Base-by-base conservation (phyloP, 208 protist genomes). In the Acanthamoeba triangularis region DNA sequence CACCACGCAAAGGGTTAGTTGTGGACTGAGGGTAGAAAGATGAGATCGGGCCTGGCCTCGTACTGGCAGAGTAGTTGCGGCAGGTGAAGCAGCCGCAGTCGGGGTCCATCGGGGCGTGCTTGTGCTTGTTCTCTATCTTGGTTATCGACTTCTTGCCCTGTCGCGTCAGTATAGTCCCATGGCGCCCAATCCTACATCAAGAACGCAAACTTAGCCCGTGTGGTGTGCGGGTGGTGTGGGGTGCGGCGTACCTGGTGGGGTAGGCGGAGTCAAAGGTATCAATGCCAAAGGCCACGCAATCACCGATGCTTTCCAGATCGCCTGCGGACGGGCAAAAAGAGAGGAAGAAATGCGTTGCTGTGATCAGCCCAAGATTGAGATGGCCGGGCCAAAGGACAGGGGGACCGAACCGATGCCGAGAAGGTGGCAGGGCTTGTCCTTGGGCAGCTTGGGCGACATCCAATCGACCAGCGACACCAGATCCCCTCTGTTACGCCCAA, bases 221-320 rank as follows among this genome's bases (percentile, higher is more conserved):
- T 18, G 49, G 0, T 10, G 18, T 16, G 47, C 52, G 8, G 1
- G 78, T 28, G 37, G 7, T 23, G 47, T 47, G 37, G 2, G 30
- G 25, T 10, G 28, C 2, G 18, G 30, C 28, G 11, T 76, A 44
- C 41, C 95, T 28, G 3, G 96, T 96, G 6, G 96, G 96, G 85
- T 96, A 97, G n/a, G 90, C 82, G 20, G 95, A 96, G 41, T 97
- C 96, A 94, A 96, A 97, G 3, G 95, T 96, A 35, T 97, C 96
- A 16, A 97, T 95, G 28, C 96, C 96, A n/a, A 97, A 91, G 33
- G 56, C 63, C 33, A 96, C 93, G 28, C 63, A 85, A 52, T 85
- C 37, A 0, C 25, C 49, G 10, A 97, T 95, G 63, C 54, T 87
- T 52, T 95, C 93, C 13, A 96, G 30, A 54, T 97, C 96, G 13